Percentiles rank a stretch among this genome's conserved stretches.
phyloP scores from a whole-genome alignment of 164 flowering plant species.

The Brasenia schreberi region DNA sequence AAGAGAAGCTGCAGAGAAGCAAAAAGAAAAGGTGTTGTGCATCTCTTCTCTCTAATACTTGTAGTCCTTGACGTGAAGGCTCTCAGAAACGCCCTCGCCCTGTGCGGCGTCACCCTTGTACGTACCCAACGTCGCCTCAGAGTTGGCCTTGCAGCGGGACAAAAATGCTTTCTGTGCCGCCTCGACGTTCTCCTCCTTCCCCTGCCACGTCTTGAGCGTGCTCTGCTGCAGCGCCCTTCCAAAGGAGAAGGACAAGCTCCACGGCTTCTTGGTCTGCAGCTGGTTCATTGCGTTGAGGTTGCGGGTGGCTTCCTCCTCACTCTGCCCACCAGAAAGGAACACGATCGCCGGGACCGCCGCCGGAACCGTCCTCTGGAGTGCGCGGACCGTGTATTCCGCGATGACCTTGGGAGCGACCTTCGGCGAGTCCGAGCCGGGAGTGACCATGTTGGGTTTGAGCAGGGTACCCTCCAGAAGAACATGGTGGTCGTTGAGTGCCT shows the following conservation, averaged over 20 bases:
- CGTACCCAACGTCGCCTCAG: constrained; percentile 38
- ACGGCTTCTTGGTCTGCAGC: constrained; percentile 38
- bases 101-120: constrained; percentile 28
- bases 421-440: constrained; percentile 35
- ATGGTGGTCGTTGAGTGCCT: constrained; percentile 40
- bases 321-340: constrained; percentile 40
- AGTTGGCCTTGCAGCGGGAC: constrained; percentile 38
- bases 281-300: constrained; percentile 46
- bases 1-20: background rate
- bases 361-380: constrained; percentile 33
- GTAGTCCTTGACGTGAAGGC: constrained; percentile 46
- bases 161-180: constrained; percentile 34
- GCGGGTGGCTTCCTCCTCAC: constrained; percentile 38
- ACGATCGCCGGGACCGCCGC: constrained; percentile 37
- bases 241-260: constrained; percentile 33
- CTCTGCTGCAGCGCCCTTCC: constrained; percentile 44
- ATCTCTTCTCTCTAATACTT: constrained; percentile 16
- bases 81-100: constrained; percentile 34
- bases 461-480: constrained; percentile 39
- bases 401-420: constrained; percentile 34
- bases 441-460: constrained; percentile 46
- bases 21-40: constrained; percentile 12
- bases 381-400: constrained; percentile 36
- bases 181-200: constrained; percentile 31
- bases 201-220: constrained; percentile 40